Evolutionary conservation across 495 filamentous ascomycete species (phyloP), one percentile per base, ranked within the genome.

Genomic region (Diplogelasinospora grovesii): DNA sequence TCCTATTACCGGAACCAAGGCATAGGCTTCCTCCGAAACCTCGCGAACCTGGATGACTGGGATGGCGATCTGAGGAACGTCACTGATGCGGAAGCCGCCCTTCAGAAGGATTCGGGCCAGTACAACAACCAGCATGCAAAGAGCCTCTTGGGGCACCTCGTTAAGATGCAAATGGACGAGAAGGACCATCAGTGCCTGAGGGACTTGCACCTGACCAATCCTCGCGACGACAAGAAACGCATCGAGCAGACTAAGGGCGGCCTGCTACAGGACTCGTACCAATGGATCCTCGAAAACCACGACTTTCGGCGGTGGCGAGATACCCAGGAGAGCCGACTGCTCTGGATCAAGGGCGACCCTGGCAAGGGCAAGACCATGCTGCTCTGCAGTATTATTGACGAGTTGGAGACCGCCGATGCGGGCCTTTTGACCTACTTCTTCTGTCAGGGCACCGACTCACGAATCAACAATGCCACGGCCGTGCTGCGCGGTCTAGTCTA

Each of bases 341-440:
- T 73, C 22, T 73, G 67, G 69, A 61, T 74, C 19, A 69, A 56
- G 33, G 65, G 67, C 21, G 65, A 60, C 37, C 50, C 64, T 26
- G 67, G 67, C 13, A 71, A 63, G 39, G 65, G 69, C 26, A 71
- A 73, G 54, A 73, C 36, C 36, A 38, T 38, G 36, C 52, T 73
- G 0, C 30, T 74, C 10, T 63, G 49, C 14, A 60, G 63, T 5
- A 63, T 70, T 23, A 63, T 68, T 16, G 43, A 69, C 13, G 50
- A 69, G n/a, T 37, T 70, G 20, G 22, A 38, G 36, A 23, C 3
- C 21, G n/a, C 9, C 29, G 13, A 33, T 18, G 38, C 9, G 3
- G 9, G 13, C 27, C 1, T 10, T 13, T 24, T 71, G 11, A 58
- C 59, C 18, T 73, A 61, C 46, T 71, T 73, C 50, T 69, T 73